These are phyloP conservation scores for Rhododendron mucronatum DNA, from an alignment of 148 eudicot genomes.

Conservation along the genomic window DNA sequence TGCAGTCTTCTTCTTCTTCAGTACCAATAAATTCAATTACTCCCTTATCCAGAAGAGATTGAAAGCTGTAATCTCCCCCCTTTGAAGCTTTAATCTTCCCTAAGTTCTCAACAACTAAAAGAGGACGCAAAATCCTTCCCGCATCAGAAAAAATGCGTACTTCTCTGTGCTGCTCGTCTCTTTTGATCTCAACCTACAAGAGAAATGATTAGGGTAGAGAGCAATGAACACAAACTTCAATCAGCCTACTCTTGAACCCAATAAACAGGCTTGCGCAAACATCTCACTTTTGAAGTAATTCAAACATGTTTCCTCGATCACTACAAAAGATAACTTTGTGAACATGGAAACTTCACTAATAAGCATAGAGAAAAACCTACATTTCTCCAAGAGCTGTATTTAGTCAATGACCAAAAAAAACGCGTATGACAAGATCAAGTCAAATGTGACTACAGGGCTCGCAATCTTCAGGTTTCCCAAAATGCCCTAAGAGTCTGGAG, in stretches of 20 bases:
- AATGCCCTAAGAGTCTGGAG: not conserved
- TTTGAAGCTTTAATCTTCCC: constrained; percentile 53
- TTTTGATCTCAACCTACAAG: constrained; percentile 72
- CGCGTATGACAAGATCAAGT: not conserved
- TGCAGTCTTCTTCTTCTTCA: constrained; percentile 94
- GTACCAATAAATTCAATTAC: constrained; percentile 76
- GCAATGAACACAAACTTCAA: not conserved
- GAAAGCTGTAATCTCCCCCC: constrained; percentile 57
- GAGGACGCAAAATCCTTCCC: constrained; percentile 90
- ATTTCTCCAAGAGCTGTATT: not conserved
- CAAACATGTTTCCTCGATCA: not conserved
- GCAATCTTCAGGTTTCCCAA: not conserved
- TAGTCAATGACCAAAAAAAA: not conserved
- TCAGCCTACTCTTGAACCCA: not conserved
- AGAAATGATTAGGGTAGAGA: not conserved
- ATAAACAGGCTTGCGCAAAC: not conserved
- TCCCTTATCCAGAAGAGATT: constrained; percentile 68
- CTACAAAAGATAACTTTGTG: not conserved
- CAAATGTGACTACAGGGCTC: not conserved
- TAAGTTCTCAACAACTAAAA: constrained; percentile 70
- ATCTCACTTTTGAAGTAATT: not conserved
- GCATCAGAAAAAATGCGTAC: constrained; percentile 89
- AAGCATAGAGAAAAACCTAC: not conserved
- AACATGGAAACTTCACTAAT: not conserved
- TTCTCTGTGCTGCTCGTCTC: constrained; percentile 61